A percentile compares a stretch with the other conserved stretches of the same genome.
These are phyloP conservation scores for Colletotrichum ledebouriae DNA, from an alignment of 2,329 filamentous ascomycete genomes.

Conservation along the genomic window DNA sequence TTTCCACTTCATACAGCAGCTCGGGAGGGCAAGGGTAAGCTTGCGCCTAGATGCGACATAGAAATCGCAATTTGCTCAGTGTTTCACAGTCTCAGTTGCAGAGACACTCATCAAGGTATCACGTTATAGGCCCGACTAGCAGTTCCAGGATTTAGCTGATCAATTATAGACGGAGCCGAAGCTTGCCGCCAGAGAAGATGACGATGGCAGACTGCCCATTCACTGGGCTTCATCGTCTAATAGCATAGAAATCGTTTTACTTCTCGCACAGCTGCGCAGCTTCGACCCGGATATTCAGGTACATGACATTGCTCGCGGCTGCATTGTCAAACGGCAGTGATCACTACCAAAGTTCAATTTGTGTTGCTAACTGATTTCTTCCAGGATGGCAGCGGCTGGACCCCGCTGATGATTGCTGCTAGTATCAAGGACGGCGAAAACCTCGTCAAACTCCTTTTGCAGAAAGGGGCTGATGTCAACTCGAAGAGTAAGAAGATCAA, in stretches of 20 bases:
- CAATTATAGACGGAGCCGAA: conserved; percentile 78
- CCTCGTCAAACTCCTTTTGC: conserved; percentile 76
- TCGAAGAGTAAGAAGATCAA: conserved; percentile 70
- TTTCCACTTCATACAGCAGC: conserved; percentile 91
- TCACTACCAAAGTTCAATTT: neutral
- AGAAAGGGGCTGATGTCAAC: conserved; percentile 79
- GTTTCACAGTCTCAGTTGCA: conserved; percentile 70
- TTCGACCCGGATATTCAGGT: conserved; percentile 90
- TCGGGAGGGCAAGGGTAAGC: conserved; percentile 84
- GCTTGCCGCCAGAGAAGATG: conserved; percentile 78
- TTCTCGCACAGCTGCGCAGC: conserved; percentile 76
- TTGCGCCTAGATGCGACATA: too few species aligned
- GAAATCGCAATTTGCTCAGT: neutral
- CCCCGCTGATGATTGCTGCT: conserved; percentile 84
- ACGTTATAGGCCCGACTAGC: conserved; percentile 43
- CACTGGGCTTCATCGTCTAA: conserved; percentile 96
- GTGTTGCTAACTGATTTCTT: neutral
- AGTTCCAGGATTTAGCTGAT: conserved; percentile 15
- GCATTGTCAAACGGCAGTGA: too few species aligned
- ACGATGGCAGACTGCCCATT: conserved; percentile 89
- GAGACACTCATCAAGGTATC: conserved; percentile 68
- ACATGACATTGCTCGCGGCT: conserved; percentile 29
- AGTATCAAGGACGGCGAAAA: conserved; percentile 80
- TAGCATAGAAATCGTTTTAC: conserved; percentile 77
- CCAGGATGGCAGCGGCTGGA: conserved; percentile 84